Base-by-base conservation (phyloP, 768 basidiomycete species). In the Trametes cubensis region DNA sequence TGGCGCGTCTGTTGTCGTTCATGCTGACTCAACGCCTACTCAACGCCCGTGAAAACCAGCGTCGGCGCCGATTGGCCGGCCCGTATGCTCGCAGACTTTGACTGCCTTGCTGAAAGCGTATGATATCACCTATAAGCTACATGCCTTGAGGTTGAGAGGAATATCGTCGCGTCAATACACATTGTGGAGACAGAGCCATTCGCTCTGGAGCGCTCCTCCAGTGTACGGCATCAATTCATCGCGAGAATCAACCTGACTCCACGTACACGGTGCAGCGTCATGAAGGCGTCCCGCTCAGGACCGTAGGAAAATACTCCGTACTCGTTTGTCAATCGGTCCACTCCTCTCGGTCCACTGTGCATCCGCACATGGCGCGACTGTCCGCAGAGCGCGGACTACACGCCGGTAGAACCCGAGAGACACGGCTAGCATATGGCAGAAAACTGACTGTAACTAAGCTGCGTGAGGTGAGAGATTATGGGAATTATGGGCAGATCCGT, bases 161-260 rank as follows among this genome's bases (percentile, higher is more conserved):
- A 4, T 3, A 10, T 28, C 20, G 20, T 21, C 15, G 38, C 38
- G 28, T 28, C 28, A 28, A 7, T 28, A n/a, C 14, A 10, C 42
- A 4, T 18, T 38, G 21, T 48, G 20, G 38, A 49, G 56, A 34
- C 11, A 20, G n/a, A 45, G n/a, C 46, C 17, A 48, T 26, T 39
- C 11, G 45, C 56, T 57, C 39, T 57, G 56, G 56, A 57, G 56
- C 46, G 45, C 56, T 57, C 56, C 56, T 55, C 55, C 49, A 3
- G 17, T 23, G 17, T 48, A 38, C 56, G 56, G 38, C 56, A 49
- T 48, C 56, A 40, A 17, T 49, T 47, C 46, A 46, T 34, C n/a
- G 47, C 45, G 56, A 41, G 45, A 57, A 40, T 2, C 25, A 17
- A 5, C 34, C 34, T 14, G 51, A 41, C 26, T 34, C n/a, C n/a